Conservation (phyloP, 2,329 filamentous ascomycete genomes). For the Colletotrichum viniferum region DNA sequence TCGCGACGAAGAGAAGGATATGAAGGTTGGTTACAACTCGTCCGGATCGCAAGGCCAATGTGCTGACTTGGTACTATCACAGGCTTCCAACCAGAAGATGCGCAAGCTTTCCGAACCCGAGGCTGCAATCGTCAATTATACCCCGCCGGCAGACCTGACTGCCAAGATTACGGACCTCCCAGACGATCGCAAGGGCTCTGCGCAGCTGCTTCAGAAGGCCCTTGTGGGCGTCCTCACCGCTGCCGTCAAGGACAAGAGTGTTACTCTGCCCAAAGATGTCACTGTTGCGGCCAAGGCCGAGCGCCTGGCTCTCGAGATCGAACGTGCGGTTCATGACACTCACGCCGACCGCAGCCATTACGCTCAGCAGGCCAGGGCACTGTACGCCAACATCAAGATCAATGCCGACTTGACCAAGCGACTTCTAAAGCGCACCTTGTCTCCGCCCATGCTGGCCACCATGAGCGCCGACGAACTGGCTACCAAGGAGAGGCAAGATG, state of each 20-base stretch:
- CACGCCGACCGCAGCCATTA: slow-evolving; percentile 59
- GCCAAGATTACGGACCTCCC: slow-evolving; percentile 60
- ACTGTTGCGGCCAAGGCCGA: slow-evolving; percentile 70
- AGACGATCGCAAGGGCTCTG: slow-evolving; percentile 68
- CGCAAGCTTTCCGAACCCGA: slow-evolving; percentile 61
- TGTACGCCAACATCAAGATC: slow-evolving; percentile 87
- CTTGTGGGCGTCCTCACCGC: slow-evolving; percentile 69
- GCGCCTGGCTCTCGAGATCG: slow-evolving; percentile 77
- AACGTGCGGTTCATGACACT: slow-evolving; percentile 69
- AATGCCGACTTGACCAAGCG: slow-evolving; percentile 80
- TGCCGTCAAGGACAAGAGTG: slow-evolving; percentile 69
- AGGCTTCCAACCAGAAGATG: slow-evolving; percentile 51
- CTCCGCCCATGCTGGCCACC: slow-evolving; percentile 76
- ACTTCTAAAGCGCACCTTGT: slow-evolving; percentile 74
- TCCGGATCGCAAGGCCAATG: too few relatives aligned
- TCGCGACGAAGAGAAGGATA: slow-evolving; percentile 57
- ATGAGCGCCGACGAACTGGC: slow-evolving; percentile 94
- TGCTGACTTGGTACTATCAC: background rate
- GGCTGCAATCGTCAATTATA: slow-evolving; percentile 44
- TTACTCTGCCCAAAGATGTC: slow-evolving; percentile 66
- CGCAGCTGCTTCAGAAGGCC: slow-evolving; percentile 72
- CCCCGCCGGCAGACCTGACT: slow-evolving; percentile 56
- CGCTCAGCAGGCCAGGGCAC: slow-evolving; percentile 70
- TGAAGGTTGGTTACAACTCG: slow-evolving; percentile 46
- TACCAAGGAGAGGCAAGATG: slow-evolving; percentile 83